A percentile compares a stretch with the other conserved stretches of the same genome.
Evolutionary conservation across 257 asterid species (phyloP).

Genomic region (Nemophila menziesii): DNA sequence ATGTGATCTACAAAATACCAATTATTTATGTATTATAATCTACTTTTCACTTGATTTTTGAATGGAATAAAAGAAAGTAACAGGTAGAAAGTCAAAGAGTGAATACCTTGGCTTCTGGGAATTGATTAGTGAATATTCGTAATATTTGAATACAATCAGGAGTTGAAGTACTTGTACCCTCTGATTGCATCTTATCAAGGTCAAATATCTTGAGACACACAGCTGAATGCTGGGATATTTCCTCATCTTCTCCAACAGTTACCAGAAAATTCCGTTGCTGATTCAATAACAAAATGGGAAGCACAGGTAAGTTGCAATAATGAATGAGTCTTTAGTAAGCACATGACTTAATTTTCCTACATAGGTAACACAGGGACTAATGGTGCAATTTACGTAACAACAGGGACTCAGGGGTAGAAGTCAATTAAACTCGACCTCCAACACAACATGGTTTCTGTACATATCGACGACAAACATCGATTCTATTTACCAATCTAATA

Average conservation of each 20-base stretch:
- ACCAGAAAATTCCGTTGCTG: conserved; percentile 84
- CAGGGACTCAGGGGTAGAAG: no score
- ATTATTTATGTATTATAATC: not conserved
- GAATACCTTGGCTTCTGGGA: conserved; percentile 81
- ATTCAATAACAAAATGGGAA: conserved; percentile 15
- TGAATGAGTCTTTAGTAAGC: no score
- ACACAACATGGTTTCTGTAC: not conserved
- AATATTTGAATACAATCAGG: conserved; percentile 83
- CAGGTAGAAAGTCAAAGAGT: not conserved
- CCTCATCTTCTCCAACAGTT: conserved; percentile 91
- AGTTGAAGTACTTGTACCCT: conserved; percentile 60
- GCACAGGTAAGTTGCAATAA: conserved; percentile 3
- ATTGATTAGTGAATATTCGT: conserved; percentile 73
- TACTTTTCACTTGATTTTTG: not conserved
- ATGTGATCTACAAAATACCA: conserved; percentile 55
- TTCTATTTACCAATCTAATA: not conserved
- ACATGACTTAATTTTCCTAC: no score
- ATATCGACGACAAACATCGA: not conserved
- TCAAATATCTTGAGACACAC: conserved; percentile 78
- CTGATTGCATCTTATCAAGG: conserved; percentile 71
- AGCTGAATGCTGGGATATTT: conserved; percentile 54
- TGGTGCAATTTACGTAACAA: no score
- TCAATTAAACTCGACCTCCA: no score
- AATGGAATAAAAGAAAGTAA: not conserved
- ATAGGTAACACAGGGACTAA: no score